These are phyloP conservation scores for Glycyrrhiza uralensis DNA, from an alignment of 306 rosid genomes.

Conservation along the genomic window DNA sequence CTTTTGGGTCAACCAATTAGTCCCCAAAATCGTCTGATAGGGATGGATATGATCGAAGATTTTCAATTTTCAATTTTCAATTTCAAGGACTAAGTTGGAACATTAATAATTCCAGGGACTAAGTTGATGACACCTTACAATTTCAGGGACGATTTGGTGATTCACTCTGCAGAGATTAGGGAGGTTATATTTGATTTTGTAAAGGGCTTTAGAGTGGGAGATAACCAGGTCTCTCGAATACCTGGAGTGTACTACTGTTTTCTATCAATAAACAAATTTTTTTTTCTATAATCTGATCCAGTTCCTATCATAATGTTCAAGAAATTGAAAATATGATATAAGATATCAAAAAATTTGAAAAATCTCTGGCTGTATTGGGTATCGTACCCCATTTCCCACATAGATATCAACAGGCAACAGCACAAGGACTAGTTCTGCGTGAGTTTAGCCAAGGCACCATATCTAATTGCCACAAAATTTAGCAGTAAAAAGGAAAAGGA, in stretches of 20 bases:
- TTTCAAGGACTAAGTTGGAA: no score
- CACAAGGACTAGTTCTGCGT: neutral
- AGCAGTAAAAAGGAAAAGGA: neutral
- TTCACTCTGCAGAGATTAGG: neutral
- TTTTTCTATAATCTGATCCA: neutral
- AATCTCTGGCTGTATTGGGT: neutral
- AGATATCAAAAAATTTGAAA: neutral
- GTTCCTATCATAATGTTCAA: neutral
- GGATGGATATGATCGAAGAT: no score
- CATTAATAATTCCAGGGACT: no score
- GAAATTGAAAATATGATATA: neutral
- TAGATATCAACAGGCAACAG: neutral
- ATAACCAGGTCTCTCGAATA: neutral
- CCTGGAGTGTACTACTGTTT: neutral
- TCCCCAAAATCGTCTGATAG: no score
- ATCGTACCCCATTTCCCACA: neutral
- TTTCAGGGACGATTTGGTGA: no score
- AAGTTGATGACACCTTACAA: no score
- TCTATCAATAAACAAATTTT: neutral
- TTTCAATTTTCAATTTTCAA: no score
- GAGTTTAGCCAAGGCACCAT: neutral
- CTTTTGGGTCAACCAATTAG: no score
- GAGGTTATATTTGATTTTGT: neutral
- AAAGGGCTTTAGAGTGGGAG: neutral
- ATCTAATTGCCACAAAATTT: neutral